A percentile compares a stretch with the other conserved stretches of the same genome.
phyloP scores from a whole-genome alignment of 2,329 filamentous ascomycete genomes.

The Alternaria triticina region DNA sequence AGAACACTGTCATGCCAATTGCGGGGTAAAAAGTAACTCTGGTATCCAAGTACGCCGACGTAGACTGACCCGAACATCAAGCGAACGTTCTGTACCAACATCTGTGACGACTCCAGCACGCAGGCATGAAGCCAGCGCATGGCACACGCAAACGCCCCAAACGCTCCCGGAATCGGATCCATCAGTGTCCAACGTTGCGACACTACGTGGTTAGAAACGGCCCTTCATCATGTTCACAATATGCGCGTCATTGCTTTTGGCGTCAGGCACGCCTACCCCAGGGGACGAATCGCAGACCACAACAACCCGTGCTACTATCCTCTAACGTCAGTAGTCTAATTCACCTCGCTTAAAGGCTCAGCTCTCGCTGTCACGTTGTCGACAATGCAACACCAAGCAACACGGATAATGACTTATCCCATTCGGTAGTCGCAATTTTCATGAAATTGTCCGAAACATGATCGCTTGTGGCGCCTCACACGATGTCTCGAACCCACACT shows the following conservation, averaged over 20 bases:
- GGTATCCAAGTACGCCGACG: not conserved
- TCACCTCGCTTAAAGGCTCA: not conserved
- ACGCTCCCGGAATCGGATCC: not conserved
- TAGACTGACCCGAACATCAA: not conserved
- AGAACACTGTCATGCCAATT: not conserved
- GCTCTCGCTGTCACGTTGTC: not conserved
- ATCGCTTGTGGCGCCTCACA: constrained; percentile 4
- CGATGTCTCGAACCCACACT: not conserved
- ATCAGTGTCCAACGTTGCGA: not conserved
- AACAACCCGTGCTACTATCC: not conserved
- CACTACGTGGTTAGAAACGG: constrained; percentile 1
- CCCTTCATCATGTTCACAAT: not conserved
- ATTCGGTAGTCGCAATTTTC: not conserved
- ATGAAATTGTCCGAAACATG: not conserved
- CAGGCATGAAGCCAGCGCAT: not conserved
- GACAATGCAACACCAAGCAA: not conserved
- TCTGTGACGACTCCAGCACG: not conserved
- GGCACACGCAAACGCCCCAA: not conserved
- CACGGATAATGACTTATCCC: not conserved
- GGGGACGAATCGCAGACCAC: not conserved
- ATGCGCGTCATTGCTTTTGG: constrained; percentile 3
- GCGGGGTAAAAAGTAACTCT: not conserved
- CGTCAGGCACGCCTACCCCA: not conserved
- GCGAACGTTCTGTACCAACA: not conserved
- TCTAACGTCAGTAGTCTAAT: not conserved